Conservation (phyloP, 148 eudicot species). For the Polygonum maritimum region DNA sequence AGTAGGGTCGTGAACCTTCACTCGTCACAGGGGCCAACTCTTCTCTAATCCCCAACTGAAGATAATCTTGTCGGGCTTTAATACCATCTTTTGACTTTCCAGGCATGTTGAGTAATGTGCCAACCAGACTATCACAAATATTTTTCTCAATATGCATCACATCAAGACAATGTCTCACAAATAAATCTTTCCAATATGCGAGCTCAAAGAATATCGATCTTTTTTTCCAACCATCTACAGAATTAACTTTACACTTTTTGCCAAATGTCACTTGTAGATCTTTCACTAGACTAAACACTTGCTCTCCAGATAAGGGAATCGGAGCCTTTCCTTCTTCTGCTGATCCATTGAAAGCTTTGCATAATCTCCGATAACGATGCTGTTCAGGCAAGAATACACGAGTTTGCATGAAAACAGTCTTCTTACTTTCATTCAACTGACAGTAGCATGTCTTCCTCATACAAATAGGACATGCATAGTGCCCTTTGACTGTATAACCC, state of each 20-base stretch:
- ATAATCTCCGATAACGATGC: not conserved
- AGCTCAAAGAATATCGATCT: conserved; percentile 12
- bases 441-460: not conserved
- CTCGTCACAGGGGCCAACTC: not conserved
- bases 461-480: conserved; percentile 1
- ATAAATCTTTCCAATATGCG: conserved; percentile 1
- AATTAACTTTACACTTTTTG: not conserved
- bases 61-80: not conserved
- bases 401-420: not conserved
- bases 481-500: not conserved
- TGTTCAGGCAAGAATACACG: not conserved
- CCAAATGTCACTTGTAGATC: not conserved
- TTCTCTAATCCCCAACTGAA: not conserved
- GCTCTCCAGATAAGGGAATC: not conserved
- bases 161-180: conserved; percentile 8
- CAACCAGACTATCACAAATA: conserved; percentile 1
- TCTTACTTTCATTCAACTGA: not conserved
- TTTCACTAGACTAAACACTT: conserved; percentile 3
- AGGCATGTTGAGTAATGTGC: not conserved
- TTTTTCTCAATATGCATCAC: conserved; percentile 11
- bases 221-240: not conserved
- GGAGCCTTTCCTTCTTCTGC: not conserved
- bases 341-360: not conserved
- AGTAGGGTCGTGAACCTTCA: not conserved
- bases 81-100: conserved; percentile 2